Evolutionary conservation across 1,139 yeast species (phyloP).

Genomic region (Petasospora rhodanensis): DNA sequence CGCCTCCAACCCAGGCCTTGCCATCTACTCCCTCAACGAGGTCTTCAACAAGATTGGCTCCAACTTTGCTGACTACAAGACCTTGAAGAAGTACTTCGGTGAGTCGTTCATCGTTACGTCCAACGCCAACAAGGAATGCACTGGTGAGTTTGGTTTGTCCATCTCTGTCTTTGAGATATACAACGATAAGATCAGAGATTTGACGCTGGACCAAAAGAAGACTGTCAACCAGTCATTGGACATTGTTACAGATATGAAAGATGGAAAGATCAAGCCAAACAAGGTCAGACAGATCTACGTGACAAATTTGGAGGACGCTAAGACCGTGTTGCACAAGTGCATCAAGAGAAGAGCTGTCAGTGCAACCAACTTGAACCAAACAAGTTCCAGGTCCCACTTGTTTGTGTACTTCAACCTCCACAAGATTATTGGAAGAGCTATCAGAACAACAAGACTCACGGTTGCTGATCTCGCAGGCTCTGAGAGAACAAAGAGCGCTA

Average conservation of each 20-base stretch:
- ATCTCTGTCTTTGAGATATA: constrained; percentile 41
- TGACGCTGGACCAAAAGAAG: constrained; percentile 30
- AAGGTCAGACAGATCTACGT: constrained; percentile 32
- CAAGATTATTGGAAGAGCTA: constrained; percentile 15
- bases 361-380: constrained; percentile 19
- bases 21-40: constrained; percentile 23
- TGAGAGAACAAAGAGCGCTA: constrained; percentile 41
- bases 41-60: constrained; percentile 20
- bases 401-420: constrained; percentile 33
- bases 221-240: constrained; percentile 29
- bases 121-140: constrained; percentile 8
- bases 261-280: constrained; percentile 34
- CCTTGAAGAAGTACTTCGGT: constrained; percentile 22
- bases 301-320: constrained; percentile 27
- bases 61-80: constrained; percentile 17
- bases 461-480: constrained; percentile 49
- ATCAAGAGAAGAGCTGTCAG: constrained; percentile 26
- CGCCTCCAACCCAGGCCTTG: constrained; percentile 24
- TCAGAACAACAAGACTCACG: constrained; percentile 32
- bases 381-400: constrained; percentile 35
- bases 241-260: constrained; percentile 33
- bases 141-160: constrained; percentile 29
- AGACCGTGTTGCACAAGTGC: constrained; percentile 24
- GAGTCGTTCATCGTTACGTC: constrained; percentile 27
- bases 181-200: constrained; percentile 36